Evolutionary conservation across 768 basidiomycete species (phyloP).

Genomic region (Boletellus ananiceps): DNA sequence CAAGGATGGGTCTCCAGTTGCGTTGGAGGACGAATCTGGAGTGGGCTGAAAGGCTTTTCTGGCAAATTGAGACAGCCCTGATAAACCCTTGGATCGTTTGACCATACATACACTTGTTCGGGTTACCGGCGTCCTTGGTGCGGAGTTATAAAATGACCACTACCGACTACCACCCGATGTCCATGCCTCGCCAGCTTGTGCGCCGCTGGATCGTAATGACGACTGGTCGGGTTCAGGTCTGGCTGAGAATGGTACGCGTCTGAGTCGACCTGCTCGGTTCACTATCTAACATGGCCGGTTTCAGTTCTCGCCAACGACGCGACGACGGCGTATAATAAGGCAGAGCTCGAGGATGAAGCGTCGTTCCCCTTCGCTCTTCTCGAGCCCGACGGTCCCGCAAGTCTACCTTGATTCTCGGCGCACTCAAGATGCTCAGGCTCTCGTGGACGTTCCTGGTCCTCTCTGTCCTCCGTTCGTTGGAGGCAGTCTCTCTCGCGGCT

Average conservation of each 20-base stretch:
- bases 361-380: not conserved
- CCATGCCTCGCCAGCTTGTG: not conserved
- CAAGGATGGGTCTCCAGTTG: not conserved
- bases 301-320: conserved; percentile 4
- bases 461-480: conserved; percentile 8
- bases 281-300: conserved; percentile 5
- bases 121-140: not conserved
- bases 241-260: not conserved
- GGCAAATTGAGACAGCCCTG: conserved; percentile 43
- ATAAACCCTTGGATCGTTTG: conserved; percentile 39
- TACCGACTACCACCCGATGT: too few species aligned
- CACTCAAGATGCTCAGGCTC: conserved; percentile 21
- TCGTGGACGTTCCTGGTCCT: conserved; percentile 11
- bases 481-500: conserved; percentile 17
- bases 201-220: not conserved
- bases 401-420: conserved; percentile 5
- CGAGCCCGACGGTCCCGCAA: conserved; percentile 16
- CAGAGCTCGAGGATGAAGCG: not conserved
- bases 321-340: conserved; percentile 11
- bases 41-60: conserved; percentile 33
- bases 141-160: conserved; percentile 7
- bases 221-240: not conserved
- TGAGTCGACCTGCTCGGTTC: not conserved
- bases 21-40: conserved; percentile 4
- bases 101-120: conserved; percentile 24